Evolutionary conservation across 495 filamentous ascomycete species (phyloP), one percentile per base, ranked within the genome.

Genomic region (Lasiosphaeria ovina): DNA sequence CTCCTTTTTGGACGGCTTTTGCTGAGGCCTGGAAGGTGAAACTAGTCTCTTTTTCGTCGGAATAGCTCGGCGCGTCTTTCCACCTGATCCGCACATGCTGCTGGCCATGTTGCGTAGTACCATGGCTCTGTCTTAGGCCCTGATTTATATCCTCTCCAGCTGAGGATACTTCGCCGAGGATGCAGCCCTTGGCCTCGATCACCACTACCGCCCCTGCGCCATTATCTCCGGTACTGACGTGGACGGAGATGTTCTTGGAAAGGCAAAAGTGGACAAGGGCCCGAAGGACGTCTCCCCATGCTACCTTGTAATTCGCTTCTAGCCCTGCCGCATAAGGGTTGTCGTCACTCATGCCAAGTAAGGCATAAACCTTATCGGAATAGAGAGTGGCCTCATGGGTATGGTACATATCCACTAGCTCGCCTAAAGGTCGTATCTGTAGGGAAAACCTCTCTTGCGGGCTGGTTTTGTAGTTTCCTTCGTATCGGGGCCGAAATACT

Each of bases 311-410:
- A 47, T 57, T 45, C 38, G 38, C 54, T 17, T 42, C 16, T 44
- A 45, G 11, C 42, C 42, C 42, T 45, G 42, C 42, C 16, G 42
- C 42, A 12, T 14, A 3, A n/a, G 34, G 55, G 24, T 51, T 34
- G 32, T 58, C 55, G n/a, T 33, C 16, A 45, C 55, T 58, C 45
- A 58, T 58, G 32, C 73, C 70, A 44, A 74, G 68, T 40, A 77
- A 65, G 47, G 72, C 71, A 68, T 69, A 76, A 24, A 76, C 58
- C 57, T 72, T 77, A 59, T 77, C 71, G 40, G 59, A 68, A 55
- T 5, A 57, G 16, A 63, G 50, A 38, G 69, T 72, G 60, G 72
- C 65, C n/a, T n/a, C n/a, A n/a, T n/a, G n/a, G n/a, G n/a, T n/a
- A n/a, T n/a, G n/a, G n/a, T n/a, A n/a, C n/a, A 74, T 72, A 58